Evolutionary conservation across 2,329 filamentous ascomycete species (phyloP), one percentile per base, ranked within the genome.

Genomic region (Chrysosporium queenslandicum): DNA sequence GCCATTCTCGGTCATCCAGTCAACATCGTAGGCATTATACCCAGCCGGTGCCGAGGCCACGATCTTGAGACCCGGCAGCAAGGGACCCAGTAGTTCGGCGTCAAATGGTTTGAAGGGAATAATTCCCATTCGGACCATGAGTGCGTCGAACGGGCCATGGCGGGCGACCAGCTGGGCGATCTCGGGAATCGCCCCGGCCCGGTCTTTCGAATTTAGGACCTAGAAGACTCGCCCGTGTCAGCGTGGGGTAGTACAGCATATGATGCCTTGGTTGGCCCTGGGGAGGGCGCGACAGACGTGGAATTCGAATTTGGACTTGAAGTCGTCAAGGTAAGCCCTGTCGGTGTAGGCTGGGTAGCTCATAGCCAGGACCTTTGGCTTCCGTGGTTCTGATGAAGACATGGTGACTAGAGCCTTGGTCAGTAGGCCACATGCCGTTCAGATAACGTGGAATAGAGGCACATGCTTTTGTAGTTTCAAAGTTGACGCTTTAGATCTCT

Each of bases 51-150:
- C 71, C 0, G 74, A 77, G 2, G 67, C 62, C 29, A 77, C 71
- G 51, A 77, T 72, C 50, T 69, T 67, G 52, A 71, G 75, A 16
- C 64, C 50, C 0, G 74, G 74, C 1, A 65, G 55, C 9, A 77
- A 64, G 2, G 64, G 58, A 4, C 55, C 49, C 1, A 77, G 64
- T 3, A 78, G 59, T 3, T 68, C 71, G n/a, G 68, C 63, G 53
- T 77, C 68, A 52, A 78, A 76, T 0, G 75, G 74, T 50, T 76
- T 73, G 50, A 50, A 72, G 77, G 0, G 72, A 71, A 8, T 64
- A 63, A 72, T 74, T 9, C 74, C 74, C 68, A 77, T 74, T n/a
- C 71, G 69, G 53, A 77, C 67, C 48, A 77, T 66, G 50, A 77
- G 70, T 0, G 70, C 74, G 42, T 75, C 70, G 23, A 75, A 68